phyloP scores from a whole-genome alignment of 2,329 filamentous ascomycete species.

The Neopestalotiopsis clavispora region DNA sequence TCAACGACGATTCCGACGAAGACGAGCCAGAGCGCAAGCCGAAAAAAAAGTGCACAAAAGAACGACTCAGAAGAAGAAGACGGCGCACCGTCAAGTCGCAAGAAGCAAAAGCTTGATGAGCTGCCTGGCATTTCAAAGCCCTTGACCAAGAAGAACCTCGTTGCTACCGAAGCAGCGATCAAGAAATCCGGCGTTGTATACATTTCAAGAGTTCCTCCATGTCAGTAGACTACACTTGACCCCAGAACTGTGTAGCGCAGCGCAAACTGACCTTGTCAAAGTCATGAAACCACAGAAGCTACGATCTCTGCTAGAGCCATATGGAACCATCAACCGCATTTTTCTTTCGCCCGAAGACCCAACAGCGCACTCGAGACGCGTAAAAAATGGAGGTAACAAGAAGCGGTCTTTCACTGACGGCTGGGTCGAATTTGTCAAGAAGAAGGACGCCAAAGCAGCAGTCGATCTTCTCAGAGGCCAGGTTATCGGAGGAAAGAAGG shows the following conservation, averaged over 20 bases:
- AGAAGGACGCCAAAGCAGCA: constrained; percentile 77
- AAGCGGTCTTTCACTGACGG: constrained; percentile 83
- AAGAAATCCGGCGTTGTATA: constrained; percentile 82
- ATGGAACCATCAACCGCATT: constrained; percentile 67
- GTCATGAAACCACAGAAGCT: constrained; percentile 84
- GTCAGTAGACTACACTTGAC: not conserved
- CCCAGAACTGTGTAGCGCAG: not conserved
- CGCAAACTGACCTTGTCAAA: not conserved
- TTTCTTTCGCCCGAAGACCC: constrained; percentile 81
- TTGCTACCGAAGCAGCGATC: constrained; percentile 66
- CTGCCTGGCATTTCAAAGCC: constrained; percentile 57
- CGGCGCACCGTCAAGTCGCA: constrained; percentile 25
- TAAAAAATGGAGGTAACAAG: constrained; percentile 80
- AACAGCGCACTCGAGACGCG: constrained; percentile 66
- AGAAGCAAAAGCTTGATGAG: constrained; percentile 38
- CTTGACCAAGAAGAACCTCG: constrained; percentile 70
- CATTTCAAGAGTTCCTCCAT: constrained; percentile 82
- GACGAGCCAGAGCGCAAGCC: constrained; percentile 21
- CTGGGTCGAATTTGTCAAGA: constrained; percentile 82
- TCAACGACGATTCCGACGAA: constrained; percentile 34
- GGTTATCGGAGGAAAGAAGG: constrained; percentile 83
- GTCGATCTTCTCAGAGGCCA: constrained; percentile 78
- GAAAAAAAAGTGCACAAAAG: constrained; percentile 23
- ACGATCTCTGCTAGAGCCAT: constrained; percentile 74
- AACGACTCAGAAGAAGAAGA: constrained; percentile 32